Percentiles rank a stretch among this genome's conserved stretches.
Evolutionary conservation across 1,139 yeast species (phyloP).

Genomic region (Hemisphaericaspora subhashii): DNA sequence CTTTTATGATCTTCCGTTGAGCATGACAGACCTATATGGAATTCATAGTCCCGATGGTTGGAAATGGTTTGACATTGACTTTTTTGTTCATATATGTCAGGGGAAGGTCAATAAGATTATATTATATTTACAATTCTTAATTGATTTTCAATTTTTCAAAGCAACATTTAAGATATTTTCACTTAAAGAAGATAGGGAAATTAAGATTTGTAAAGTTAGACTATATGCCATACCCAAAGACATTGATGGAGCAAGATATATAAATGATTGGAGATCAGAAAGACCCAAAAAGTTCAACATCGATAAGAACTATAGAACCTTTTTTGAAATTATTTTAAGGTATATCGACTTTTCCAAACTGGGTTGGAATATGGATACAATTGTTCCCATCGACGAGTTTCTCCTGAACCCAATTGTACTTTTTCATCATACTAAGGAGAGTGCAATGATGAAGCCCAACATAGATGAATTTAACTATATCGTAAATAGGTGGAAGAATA

Average conservation of each 20-base stretch:
- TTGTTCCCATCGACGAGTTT: neutral
- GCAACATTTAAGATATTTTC: constrained; percentile 42
- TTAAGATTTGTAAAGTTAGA: constrained; percentile 36
- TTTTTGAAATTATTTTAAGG: constrained; percentile 29
- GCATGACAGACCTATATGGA: constrained; percentile 29
- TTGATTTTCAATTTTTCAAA: constrained; percentile 36
- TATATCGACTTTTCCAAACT: constrained; percentile 12
- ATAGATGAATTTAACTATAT: constrained; percentile 7
- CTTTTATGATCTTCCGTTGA: constrained; percentile 39
- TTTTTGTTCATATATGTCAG: constrained; percentile 17
- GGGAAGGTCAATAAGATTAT: constrained; percentile 22
- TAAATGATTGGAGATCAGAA: constrained; percentile 32
- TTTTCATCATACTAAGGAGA: neutral
- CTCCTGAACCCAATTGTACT: neutral
- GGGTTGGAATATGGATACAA: constrained; percentile 24
- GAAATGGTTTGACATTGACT: constrained; percentile 52
- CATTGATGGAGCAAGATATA: constrained; percentile 31
- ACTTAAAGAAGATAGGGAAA: constrained; percentile 2
- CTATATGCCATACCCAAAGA: constrained; percentile 53
- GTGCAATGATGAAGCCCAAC: neutral
- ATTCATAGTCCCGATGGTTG: constrained; percentile 26
- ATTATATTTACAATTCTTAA: constrained; percentile 39
- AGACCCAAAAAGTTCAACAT: constrained; percentile 18
- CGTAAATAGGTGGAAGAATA: constrained; percentile 26
- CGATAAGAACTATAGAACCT: constrained; percentile 26